phyloP scores from a whole-genome alignment of 2,329 filamentous ascomycete species.

The Fusarium succisae region DNA sequence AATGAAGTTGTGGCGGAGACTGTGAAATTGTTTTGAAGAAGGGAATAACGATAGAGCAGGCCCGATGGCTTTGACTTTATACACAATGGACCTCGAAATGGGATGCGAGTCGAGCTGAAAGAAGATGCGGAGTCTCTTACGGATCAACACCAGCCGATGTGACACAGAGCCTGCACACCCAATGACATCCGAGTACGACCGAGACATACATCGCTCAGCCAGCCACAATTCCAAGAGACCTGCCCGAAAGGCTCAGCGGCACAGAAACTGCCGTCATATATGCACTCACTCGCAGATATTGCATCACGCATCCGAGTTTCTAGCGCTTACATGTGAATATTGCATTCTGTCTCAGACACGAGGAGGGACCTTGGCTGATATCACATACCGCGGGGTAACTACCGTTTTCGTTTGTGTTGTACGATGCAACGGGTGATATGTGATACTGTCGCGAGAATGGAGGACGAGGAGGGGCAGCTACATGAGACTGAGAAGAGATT shows the following conservation, averaged over 20 bases:
- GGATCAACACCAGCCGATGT: neutral
- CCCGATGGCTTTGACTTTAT: neutral
- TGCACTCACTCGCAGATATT: neutral
- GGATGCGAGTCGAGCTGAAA: neutral
- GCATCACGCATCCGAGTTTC: neutral
- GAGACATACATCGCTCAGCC: neutral
- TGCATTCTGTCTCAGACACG: neutral
- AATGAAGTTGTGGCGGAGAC: fast-evolving
- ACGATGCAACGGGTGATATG: neutral
- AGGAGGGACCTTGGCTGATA: neutral
- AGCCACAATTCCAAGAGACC: neutral
- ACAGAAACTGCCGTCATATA: neutral
- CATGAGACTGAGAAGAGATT: neutral
- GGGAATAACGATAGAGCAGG: fast-evolving
- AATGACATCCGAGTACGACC: neutral
- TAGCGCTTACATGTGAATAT: neutral
- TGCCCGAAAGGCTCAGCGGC: neutral
- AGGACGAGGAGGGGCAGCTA: neutral
- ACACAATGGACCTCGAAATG: fast-evolving
- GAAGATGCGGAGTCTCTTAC: neutral
- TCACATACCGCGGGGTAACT: neutral
- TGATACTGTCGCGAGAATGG: neutral
- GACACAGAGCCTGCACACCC: neutral
- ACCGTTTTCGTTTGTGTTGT: neutral
- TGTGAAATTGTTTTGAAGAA: neutral